Base-by-base conservation (phyloP, 2,329 filamentous ascomycete species). In the Trichophyton verrucosum region DNA sequence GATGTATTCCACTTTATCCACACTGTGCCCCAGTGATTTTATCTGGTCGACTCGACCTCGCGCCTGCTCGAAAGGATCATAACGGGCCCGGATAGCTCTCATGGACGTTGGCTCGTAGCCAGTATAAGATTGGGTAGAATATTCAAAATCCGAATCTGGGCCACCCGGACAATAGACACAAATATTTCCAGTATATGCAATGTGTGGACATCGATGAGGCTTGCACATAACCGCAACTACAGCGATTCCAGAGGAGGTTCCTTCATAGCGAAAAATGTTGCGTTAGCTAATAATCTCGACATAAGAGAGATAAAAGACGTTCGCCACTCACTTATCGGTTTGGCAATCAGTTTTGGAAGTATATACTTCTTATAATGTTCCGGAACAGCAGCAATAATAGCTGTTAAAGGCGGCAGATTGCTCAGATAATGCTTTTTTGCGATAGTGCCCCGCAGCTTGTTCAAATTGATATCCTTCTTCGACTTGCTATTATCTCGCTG, bases 351-450 rank as follows among this genome's bases (percentile, higher is more conserved):
- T 76, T 96, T 96, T 20, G 91, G 94, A 64, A 97, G 77, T 64
- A 99, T 96, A 70, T 97, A 97, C 78, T 97, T 99, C 80, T 97
- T 99, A 78, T 97, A 96, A 73, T 97, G 91, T 73, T 99, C 94
- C n/a, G 95, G 95, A 40, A 99, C 92, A 8, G 94, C 94, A 60
- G 94, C 90, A 71, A 99, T 97, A 71, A 99, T 99, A 63, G 94
- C 92, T 7, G 92, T 97, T 65, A 99, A 78, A 27, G 95, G 90
- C 36, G 94, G 94, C 67, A 95, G 89, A 64, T 85, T 90, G 73
- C 85, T 87, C 63, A 99, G 79, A 72, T 86, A 88, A 77, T 97
- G 91, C 77, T 96, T 97, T 77, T 94, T 95, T 53, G 94, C 84
- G 64, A 96, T 84, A 71, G 91, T 91, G 60, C 89, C 86, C 53